phyloP scores from a whole-genome alignment of 2,329 filamentous ascomycete genomes.

The Pezicula rhizophila region DNA sequence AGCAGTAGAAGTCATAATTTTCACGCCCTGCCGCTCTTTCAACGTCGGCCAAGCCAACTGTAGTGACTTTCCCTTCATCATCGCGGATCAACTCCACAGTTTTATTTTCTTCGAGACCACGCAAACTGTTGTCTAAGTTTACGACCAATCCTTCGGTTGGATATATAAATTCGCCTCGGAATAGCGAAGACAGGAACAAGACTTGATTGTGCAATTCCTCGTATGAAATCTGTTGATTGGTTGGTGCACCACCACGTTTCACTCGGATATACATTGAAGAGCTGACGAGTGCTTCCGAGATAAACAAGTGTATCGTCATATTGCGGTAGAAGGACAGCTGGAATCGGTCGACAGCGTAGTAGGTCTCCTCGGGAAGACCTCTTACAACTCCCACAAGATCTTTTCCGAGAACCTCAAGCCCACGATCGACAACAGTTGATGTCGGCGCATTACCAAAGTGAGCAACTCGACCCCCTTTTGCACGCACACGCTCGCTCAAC shows the following conservation, averaged over 20 bases:
- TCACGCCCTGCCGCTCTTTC: slow-evolving; percentile 79
- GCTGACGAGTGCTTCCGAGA: slow-evolving; percentile 85
- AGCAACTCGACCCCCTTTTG: slow-evolving; percentile 85
- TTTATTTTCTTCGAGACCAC: slow-evolving; percentile 69
- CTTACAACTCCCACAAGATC: slow-evolving; percentile 77
- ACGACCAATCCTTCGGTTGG: slow-evolving; percentile 73
- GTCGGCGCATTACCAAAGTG: slow-evolving; percentile 83
- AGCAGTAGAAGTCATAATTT: slow-evolving; percentile 98
- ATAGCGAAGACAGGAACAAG: slow-evolving; percentile 84
- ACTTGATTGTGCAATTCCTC: slow-evolving; percentile 71
- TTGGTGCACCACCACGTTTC: slow-evolving; percentile 82
- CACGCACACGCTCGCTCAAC: slow-evolving; percentile 74
- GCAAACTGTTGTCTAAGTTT: slow-evolving; percentile 77
- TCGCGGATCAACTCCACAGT: slow-evolving; percentile 65
- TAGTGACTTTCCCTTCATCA: slow-evolving; percentile 49
- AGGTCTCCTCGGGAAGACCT: slow-evolving; percentile 83
- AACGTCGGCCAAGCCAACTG: slow-evolving; percentile 66
- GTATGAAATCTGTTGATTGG: slow-evolving; percentile 73
- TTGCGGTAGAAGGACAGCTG: slow-evolving; percentile 98
- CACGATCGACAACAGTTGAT: slow-evolving; percentile 77
- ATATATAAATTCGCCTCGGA: slow-evolving; percentile 96
- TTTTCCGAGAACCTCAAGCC: slow-evolving; percentile 84
- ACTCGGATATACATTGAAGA: slow-evolving; percentile 85
- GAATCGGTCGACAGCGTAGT: slow-evolving; percentile 91
- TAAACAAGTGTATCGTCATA: slow-evolving; percentile 98